A percentile compares a stretch with the other conserved stretches of the same genome.
These are phyloP conservation scores for Ilyonectria destructans DNA, from an alignment of 2,329 filamentous ascomycete genomes.

Conservation along the genomic window DNA sequence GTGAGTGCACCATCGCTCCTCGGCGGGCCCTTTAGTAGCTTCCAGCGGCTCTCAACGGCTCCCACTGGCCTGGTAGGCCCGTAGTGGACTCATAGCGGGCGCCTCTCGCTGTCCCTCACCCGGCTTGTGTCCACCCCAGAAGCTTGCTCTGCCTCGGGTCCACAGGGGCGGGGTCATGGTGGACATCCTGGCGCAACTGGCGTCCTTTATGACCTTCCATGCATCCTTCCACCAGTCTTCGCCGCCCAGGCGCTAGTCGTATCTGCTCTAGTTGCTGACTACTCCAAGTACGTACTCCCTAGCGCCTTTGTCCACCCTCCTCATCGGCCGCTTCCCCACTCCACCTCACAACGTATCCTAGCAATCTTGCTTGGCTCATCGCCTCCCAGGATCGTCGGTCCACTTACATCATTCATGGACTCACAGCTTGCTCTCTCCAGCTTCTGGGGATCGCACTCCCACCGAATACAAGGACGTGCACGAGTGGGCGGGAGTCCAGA, in stretches of 20 bases:
- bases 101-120: constrained; percentile 4
- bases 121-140: constrained; percentile 17
- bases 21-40: constrained; percentile 8
- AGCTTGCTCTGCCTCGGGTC: constrained; percentile 30
- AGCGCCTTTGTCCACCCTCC: constrained; percentile 11
- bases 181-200: constrained; percentile 30
- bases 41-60: constrained; percentile 16
- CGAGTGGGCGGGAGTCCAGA: constrained; percentile 32
- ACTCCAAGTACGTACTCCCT: constrained; percentile 12
- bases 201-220: constrained; percentile 44
- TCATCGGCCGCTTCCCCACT: constrained; percentile 44
- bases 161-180: constrained; percentile 35
- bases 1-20: constrained; percentile 7
- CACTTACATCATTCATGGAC: constrained; percentile 50
- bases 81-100: not conserved
- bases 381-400: constrained; percentile 41
- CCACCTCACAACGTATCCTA: constrained; percentile 24
- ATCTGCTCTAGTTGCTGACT: constrained; percentile 27
- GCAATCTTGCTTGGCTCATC: constrained; percentile 29
- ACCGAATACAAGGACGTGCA: constrained; percentile 30
- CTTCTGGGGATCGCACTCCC: constrained; percentile 31
- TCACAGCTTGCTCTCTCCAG: constrained; percentile 38
- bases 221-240: constrained; percentile 50
- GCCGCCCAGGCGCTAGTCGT: constrained; percentile 34
- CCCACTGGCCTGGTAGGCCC: constrained; percentile 2